Evolutionary conservation across 1,284 basidiomycete species (phyloP).

Genomic region (Ceratobasidium sp.): DNA sequence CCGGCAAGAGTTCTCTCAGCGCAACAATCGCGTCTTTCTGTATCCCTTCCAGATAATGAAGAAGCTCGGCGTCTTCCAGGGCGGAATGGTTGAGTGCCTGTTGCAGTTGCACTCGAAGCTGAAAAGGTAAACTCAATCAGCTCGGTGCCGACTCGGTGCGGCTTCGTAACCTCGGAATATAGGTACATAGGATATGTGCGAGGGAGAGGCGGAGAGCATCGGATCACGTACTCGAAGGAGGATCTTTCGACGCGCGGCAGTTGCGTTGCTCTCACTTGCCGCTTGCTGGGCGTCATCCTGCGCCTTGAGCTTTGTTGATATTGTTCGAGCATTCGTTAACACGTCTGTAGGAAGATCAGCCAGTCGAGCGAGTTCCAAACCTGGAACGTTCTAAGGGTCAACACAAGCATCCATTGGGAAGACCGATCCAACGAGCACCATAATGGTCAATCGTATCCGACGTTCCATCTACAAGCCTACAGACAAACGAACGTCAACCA

Average conservation of each 20-base stretch:
- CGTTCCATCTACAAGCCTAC: conserved; percentile 72
- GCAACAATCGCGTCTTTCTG: conserved; percentile 73
- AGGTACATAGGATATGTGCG: neutral
- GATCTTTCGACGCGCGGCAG: conserved; percentile 70
- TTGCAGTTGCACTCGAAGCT: conserved; percentile 75
- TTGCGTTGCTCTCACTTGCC: conserved; percentile 68
- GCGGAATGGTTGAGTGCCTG: conserved; percentile 75
- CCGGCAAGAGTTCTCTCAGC: conserved; percentile 52
- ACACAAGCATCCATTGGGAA: neutral
- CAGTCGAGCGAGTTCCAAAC: conserved; percentile 83
- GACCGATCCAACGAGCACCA: conserved; percentile 57
- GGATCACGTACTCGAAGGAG: conserved; percentile 66
- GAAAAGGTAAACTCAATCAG: conserved; percentile 21
- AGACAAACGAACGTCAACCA: neutral
- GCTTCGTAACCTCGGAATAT: conserved; percentile 31
- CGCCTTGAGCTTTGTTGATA: conserved; percentile 69
- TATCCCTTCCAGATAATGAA: conserved; percentile 69
- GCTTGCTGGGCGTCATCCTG: conserved; percentile 68
- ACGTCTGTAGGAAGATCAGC: conserved; percentile 82
- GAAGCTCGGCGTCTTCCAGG: conserved; percentile 72
- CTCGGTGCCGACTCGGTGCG: conserved; percentile 48
- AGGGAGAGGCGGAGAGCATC: neutral
- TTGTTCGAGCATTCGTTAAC: conserved; percentile 67
- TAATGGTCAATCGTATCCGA: conserved; percentile 71
- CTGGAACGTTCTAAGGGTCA: conserved; percentile 55